Evolutionary conservation across 139 green algal species (phyloP).

Genomic region (Prasinococcaceae sp.): DNA sequence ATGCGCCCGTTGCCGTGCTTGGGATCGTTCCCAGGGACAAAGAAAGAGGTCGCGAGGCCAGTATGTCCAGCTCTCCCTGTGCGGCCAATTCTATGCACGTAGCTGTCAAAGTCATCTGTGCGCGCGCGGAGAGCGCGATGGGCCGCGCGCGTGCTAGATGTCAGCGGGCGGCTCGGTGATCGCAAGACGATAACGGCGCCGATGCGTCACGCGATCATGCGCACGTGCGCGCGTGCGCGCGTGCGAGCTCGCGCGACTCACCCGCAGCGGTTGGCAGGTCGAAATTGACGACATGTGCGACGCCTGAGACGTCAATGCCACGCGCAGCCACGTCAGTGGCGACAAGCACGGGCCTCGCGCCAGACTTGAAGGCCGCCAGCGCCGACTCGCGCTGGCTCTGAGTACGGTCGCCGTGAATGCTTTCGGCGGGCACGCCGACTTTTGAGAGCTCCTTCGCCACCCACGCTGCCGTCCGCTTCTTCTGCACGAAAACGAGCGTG

Average conservation of each 20-base stretch:
- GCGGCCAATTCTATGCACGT: constrained; percentile 11
- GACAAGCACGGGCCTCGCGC: constrained; percentile 7
- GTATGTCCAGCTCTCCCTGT: constrained; percentile 1
- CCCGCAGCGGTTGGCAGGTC: constrained; percentile 8
- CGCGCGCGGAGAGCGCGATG: too few species aligned
- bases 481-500: constrained; percentile 10
- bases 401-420: constrained; percentile 18
- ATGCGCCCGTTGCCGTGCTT: neutral
- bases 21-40: neutral
- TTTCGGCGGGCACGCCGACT: neutral
- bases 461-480: neutral
- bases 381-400: constrained; percentile 6
- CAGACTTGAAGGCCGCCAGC: constrained; percentile 6
- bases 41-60: constrained; percentile 7
- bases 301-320: constrained; percentile 19
- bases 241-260: too few species aligned
- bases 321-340: constrained; percentile 23
- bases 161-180: too few species aligned
- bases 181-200: too few species aligned
- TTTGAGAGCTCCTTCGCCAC: constrained; percentile 8
- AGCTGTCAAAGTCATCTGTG: constrained; percentile 6
- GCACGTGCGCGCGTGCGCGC: too few species aligned
- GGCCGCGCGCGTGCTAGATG: too few species aligned
- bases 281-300: constrained; percentile 25
- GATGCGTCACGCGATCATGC: too few species aligned